Evolutionary conservation across 2,329 filamentous ascomycete species (phyloP), one percentile per base, ranked within the genome.

Genomic region (Dothidotthia symphoricarpi): DNA sequence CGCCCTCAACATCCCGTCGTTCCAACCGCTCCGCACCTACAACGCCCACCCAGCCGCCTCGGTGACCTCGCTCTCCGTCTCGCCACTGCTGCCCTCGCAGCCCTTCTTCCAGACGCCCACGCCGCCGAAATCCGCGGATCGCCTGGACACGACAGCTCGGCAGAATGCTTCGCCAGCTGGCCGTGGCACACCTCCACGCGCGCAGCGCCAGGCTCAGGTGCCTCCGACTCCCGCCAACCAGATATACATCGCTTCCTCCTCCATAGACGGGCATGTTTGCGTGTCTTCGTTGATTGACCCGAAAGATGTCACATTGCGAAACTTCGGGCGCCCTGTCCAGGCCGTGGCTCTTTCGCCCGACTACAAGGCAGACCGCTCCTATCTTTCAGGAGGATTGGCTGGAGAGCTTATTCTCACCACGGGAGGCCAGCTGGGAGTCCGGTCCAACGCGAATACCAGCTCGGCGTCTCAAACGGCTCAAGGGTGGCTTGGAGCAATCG

Each of bases 261-360:
- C 93, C 0, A 87, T 95, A 61, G 93, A 98, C 65, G 94, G 93
- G 13, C 91, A 96, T 60, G 88, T 98, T 11, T 97, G 93, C 56
- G 81, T 98, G 1, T 84, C 89, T 41, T 95, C 88, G 1, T 71
- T 98, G 14, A 71, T 93, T 14, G 91, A 98, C 58, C 71, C 85
- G 25, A 94, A 89, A 57, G 93, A 98, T 68, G 89, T 96, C 2
- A 84, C 89, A 41, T 69, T 97, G 17, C 83, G 93, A 17, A 96
- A 96, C 63, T 98, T 97, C 70, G 88, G 88, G 1, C 81, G 94
- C 4, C 94, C 94, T 0, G 82, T 98, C 3, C 89, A 96, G 59
- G 83, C 89, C 5, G 88, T 98, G 2, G 88, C 90, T 0, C 69
- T 98, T n/a, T 97, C 93, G 0, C 93, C 93, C 0, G 89, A 97